Conservation (phyloP, 176 grass and related monocot species). For the Hordeum marinum region DNA sequence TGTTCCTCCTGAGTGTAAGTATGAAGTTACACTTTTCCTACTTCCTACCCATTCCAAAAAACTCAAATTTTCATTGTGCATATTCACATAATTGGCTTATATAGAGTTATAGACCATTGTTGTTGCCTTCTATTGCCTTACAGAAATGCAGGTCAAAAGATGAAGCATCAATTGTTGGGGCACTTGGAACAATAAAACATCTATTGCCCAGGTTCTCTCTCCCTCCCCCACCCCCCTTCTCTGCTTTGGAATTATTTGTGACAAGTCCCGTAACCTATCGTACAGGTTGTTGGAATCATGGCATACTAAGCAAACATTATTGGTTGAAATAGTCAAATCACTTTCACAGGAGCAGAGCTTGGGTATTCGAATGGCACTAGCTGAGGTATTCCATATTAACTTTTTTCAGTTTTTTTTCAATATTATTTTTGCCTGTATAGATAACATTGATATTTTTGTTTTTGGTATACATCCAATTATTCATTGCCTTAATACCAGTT, state of each 20-base stretch:
- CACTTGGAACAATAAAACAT: conserved; percentile 79
- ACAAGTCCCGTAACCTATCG: neutral
- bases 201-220: conserved; percentile 73
- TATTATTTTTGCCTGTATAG: neutral
- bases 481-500: conserved; percentile 25
- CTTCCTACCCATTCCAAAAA: neutral
- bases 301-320: conserved; percentile 67
- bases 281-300: conserved; percentile 92
- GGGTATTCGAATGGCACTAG: conserved; percentile 72
- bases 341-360: conserved; percentile 81
- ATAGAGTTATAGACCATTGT: conserved; percentile 7
- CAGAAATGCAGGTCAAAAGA: conserved; percentile 99
- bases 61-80: conserved; percentile 4
- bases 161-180: conserved; percentile 82
- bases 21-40: conserved; percentile 7
- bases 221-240: neutral
- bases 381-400: conserved; percentile 48
- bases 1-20: conserved; percentile 93
- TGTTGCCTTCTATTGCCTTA: conserved; percentile 18
- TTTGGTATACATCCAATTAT: conserved; percentile 17
- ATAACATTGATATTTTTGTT: conserved; percentile 17
- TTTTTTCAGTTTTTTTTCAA: neutral
- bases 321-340: conserved; percentile 87
- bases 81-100: conserved; percentile 16
- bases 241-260: neutral